Percentiles rank a stretch among this genome's conserved stretches.
Evolutionary conservation across 805 yeast species (phyloP).

Genomic region (Vanderwaltozyma polyspora): DNA sequence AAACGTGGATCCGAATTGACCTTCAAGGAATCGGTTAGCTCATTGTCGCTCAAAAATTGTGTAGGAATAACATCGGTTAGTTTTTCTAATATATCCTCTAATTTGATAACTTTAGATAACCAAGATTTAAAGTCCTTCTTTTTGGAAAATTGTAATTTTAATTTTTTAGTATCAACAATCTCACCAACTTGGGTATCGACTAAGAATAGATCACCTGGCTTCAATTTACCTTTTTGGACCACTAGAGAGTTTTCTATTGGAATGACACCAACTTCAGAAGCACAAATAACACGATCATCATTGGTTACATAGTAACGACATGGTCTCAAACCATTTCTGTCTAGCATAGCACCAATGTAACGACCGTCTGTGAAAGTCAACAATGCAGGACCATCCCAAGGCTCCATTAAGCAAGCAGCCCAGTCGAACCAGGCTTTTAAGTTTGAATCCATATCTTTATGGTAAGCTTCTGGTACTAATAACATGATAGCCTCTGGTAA

Average conservation of each 20-base stretch:
- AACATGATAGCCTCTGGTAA: slow-evolving; percentile 96
- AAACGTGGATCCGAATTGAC: slow-evolving; percentile 77
- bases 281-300: slow-evolving; percentile 93
- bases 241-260: slow-evolving; percentile 75
- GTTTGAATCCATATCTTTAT: slow-evolving; percentile 88
- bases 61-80: slow-evolving; percentile 21
- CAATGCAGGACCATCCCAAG: slow-evolving; percentile 99
- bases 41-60: slow-evolving; percentile 9
- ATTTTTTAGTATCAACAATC: slow-evolving; percentile 85
- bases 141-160: slow-evolving; percentile 67
- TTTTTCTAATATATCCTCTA: slow-evolving; percentile 63
- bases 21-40: slow-evolving; percentile 7
- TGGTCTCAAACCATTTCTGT: slow-evolving; percentile 95
- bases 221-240: slow-evolving; percentile 83
- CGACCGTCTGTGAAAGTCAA: slow-evolving; percentile 96
- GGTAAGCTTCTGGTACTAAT: slow-evolving; percentile 97
- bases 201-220: slow-evolving; percentile 91
- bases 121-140: slow-evolving; percentile 89
- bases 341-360: slow-evolving; percentile 96
- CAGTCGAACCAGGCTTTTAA: slow-evolving; percentile 94
- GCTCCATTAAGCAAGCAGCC: slow-evolving; percentile 99
- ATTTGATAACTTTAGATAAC: slow-evolving; percentile 76
- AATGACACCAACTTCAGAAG: slow-evolving; percentile 96
- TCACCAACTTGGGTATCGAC: slow-evolving; percentile 90
- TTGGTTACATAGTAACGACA: slow-evolving; percentile 93